Base-by-base conservation (phyloP, 306 rosid genomes). In the Vigna trinervia region DNA sequence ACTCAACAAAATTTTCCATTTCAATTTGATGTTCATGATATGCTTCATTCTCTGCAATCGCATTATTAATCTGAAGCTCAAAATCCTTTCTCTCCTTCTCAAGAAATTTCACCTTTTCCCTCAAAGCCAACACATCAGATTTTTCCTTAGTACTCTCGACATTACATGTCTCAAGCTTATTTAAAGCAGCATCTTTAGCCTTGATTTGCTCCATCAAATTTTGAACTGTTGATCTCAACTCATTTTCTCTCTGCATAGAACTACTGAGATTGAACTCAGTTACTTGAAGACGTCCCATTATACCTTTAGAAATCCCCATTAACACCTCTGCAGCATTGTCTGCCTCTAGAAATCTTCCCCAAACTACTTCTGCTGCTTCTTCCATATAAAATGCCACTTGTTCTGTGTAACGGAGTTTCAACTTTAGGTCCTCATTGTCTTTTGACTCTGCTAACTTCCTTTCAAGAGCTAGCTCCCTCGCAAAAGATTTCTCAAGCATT, bases 341-440 rank as follows among this genome's bases (percentile, higher is more conserved):
- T n/a, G 97, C 99, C 87, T 96, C 99, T 38, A 96, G 81, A 81
- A 95, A 95, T 83, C 98, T 89, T 83, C 97, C 97, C 98, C 97
- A 95, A 83, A 95, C 92, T 66, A 91, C 91, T 87, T 88, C 89
- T 6, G 96, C 88, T 19, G 97, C 88, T 82, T 91, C 98, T 82
- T 91, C 97, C 97, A 90, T 92, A 77, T 63, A 88, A 69, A 85
- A 80, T 15, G 93, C 83, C 43, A 87, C 93, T 80, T 96, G 96
- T 81, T 96, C 96, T 0, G 89, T 88, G 84, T 85, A 86, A 73
- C 79, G 96, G 43, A 96, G 89, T 91, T 96, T 96, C 80, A 87
- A 46, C 85, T 84, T 86, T 34, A 92, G 82, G 43, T 91, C 97
- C 80, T 91, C 99, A 36, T 80, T 85, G 47, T 86, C 87, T 83